These are phyloP conservation scores for Euphorbia schlechtendalii DNA, from an alignment of 441 rosid genomes.

Conservation along the genomic window DNA sequence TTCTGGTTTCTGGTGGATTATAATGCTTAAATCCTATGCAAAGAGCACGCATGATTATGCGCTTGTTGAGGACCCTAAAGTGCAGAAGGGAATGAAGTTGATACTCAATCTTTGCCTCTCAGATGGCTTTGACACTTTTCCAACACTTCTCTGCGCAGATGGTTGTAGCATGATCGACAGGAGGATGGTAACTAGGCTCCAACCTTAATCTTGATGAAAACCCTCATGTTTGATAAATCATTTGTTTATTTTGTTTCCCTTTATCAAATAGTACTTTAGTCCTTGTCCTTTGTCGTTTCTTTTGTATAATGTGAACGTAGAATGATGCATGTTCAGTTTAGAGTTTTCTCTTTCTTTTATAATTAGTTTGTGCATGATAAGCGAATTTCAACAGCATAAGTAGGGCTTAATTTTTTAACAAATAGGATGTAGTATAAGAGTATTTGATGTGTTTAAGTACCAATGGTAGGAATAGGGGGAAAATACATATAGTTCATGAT, in stretches of 20 bases:
- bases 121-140: conserved; percentile 55
- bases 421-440: no score
- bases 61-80: conserved; percentile 33
- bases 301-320: background rate
- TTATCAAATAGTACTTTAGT: background rate
- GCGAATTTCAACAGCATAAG: background rate
- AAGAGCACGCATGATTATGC: conserved; percentile 44
- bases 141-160: no score
- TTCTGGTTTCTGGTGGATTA: conserved; percentile 72
- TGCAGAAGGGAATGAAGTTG: conserved; percentile 46
- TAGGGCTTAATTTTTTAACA: background rate
- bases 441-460: background rate
- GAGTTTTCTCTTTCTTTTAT: conserved; percentile 1
- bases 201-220: background rate
- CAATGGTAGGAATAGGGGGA: background rate
- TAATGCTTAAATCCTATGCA: conserved; percentile 48
- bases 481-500: background rate
- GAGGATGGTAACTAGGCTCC: conserved; percentile 34
- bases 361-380: background rate
- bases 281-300: background rate
- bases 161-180: conserved; percentile 48
- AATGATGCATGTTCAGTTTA: background rate
- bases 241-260: background rate
- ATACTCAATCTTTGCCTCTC: conserved; percentile 49
- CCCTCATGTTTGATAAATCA: background rate